Percentiles rank a stretch among this genome's conserved stretches.
phyloP scores from a whole-genome alignment of 148 eudicot genomes.

The Cornus controversa region DNA sequence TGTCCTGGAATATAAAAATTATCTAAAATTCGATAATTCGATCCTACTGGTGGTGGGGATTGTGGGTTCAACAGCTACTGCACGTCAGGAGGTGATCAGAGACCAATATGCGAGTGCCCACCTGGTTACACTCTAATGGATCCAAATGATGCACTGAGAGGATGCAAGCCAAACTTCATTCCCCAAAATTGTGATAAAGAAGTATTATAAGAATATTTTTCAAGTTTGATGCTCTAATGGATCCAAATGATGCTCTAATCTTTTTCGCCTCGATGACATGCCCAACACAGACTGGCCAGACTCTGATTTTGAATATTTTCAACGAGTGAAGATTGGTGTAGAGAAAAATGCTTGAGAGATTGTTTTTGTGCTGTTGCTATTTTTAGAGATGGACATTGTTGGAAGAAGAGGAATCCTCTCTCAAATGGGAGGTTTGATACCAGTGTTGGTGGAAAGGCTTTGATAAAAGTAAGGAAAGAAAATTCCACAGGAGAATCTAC shows the following conservation, averaged over 20 bases:
- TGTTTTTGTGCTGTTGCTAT: constrained; percentile 22
- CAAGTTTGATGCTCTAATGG: too few relatives aligned
- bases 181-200: constrained; percentile 16
- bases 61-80: constrained; percentile 23
- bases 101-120: constrained; percentile 18
- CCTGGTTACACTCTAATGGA: constrained; percentile 11
- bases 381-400: not conserved
- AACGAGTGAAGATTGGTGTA: constrained; percentile 29
- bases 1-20: too few relatives aligned
- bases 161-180: constrained; percentile 12
- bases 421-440: constrained; percentile 10
- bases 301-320: constrained; percentile 15
- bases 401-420: constrained; percentile 8
- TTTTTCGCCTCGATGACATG: not conserved
- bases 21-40: too few relatives aligned
- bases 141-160: not conserved
- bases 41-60: constrained; percentile 11
- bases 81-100: constrained; percentile 12
- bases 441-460: constrained; percentile 1
- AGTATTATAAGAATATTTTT: not conserved
- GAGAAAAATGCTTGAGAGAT: constrained; percentile 23
- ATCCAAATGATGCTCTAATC: too few relatives aligned
- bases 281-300: constrained; percentile 21
- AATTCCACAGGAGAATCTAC: too few relatives aligned
- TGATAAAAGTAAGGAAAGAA: not conserved